phyloP scores from a whole-genome alignment of 257 asterid species.

The Petrea volubilis region DNA sequence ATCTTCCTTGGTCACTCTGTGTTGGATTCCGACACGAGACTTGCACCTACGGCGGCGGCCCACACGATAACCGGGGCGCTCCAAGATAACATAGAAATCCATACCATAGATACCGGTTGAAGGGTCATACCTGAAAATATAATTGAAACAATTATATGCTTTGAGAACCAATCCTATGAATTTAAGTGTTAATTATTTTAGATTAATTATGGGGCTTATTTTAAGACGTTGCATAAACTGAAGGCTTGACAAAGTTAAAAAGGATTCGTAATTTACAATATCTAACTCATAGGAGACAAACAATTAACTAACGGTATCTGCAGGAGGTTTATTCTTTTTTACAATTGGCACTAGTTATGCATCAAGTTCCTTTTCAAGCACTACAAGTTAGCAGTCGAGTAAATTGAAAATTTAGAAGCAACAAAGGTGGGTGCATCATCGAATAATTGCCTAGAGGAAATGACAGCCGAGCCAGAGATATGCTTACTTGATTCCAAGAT shows the following conservation, averaged over 20 bases:
- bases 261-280: background rate
- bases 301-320: background rate
- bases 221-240: background rate
- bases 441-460: background rate
- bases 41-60: constrained; percentile 51
- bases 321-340: background rate
- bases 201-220: background rate
- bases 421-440: background rate
- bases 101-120: constrained; percentile 61
- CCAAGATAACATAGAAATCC: constrained; percentile 48
- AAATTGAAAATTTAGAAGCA: no score
- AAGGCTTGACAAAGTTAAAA: background rate
- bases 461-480: background rate
- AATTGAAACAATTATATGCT: background rate
- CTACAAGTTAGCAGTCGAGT: no score
- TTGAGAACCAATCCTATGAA: background rate
- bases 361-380: background rate
- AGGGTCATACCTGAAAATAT: constrained; percentile 46
- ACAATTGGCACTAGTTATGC: background rate
- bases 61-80: constrained; percentile 48
- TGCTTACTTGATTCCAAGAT: constrained; percentile 56
- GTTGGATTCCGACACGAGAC: constrained; percentile 48
- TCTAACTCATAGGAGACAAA: no score
- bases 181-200: background rate
- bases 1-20: constrained; percentile 48